phyloP scores from a whole-genome alignment of 163 green algal genomes.

The Volvox carteri region DNA sequence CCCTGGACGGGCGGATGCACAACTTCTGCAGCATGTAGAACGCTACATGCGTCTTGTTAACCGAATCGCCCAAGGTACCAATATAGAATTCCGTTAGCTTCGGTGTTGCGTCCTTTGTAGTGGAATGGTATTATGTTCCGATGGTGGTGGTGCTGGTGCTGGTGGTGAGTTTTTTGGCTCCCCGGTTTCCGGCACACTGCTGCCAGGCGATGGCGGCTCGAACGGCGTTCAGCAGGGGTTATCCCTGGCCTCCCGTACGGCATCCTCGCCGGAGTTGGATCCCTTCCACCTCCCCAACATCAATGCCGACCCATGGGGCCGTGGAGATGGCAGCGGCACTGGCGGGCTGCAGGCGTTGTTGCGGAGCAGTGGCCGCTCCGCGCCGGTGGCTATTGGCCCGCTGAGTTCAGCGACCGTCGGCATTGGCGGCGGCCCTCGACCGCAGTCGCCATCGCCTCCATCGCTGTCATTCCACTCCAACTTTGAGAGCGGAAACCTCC shows the following conservation, averaged over 20 bases:
- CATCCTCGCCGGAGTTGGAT: neutral
- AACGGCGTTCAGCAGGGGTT: neutral
- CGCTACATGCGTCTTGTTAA: too few species aligned
- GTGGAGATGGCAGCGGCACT: neutral
- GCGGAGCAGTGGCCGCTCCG: conserved; percentile 9
- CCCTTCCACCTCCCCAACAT: conserved; percentile 50
- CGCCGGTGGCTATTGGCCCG: too few species aligned
- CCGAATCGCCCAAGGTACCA: too few species aligned
- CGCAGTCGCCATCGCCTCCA: neutral
- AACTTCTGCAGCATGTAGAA: too few species aligned
- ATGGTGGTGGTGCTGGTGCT: too few species aligned
- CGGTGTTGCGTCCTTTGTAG: too few species aligned
- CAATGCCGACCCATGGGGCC: neutral
- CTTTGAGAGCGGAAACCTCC: conserved; percentile 82
- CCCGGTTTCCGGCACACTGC: too few species aligned
- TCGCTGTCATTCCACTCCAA: conserved; percentile 70
- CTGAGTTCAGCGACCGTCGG: neutral
- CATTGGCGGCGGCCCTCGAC: neutral
- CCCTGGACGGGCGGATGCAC: too few species aligned
- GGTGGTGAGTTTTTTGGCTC: too few species aligned
- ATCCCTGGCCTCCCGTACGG: neutral
- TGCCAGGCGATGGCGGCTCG: neutral
- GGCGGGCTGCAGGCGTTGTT: conserved; percentile 3
- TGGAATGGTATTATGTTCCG: too few species aligned
- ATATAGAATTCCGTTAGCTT: too few species aligned